Percentiles rank a stretch among this genome's conserved stretches.
Conservation (phyloP, 1,284 basidiomycete genomes). For the Sanghuangporus sanghuang region DNA sequence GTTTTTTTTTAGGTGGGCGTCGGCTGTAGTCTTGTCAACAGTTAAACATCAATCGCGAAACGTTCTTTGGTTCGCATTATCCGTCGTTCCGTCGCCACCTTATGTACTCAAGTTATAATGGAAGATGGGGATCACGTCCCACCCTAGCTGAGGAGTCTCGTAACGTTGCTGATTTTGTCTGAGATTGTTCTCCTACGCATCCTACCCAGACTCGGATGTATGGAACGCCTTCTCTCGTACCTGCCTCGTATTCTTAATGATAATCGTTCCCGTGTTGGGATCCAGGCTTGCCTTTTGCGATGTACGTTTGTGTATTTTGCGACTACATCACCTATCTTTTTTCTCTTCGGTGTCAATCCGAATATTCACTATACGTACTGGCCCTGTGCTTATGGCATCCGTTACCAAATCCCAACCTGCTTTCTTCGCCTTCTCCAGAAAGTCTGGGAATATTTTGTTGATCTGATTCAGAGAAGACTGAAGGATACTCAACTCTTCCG, state of each 20-base stretch:
- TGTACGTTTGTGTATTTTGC: neutral
- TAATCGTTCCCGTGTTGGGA: neutral
- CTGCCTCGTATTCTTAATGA: neutral
- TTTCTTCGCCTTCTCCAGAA: constrained; percentile 11
- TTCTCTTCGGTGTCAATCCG: neutral
- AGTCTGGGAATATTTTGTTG: neutral
- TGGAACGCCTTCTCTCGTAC: neutral
- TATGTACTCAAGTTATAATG: no score
- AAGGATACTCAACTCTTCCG: neutral
- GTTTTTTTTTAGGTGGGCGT: no score
- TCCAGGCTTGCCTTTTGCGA: neutral
- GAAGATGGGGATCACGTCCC: no score
- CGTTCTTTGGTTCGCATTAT: no score
- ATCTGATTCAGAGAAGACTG: neutral
- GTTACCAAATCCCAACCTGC: constrained; percentile 14
- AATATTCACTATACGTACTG: constrained; percentile 4
- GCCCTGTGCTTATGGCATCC: constrained; percentile 10
- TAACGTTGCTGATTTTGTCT: no score
- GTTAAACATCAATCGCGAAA: no score
- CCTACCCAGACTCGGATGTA: neutral
- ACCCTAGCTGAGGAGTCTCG: no score
- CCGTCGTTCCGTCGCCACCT: no score
- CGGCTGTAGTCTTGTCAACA: no score
- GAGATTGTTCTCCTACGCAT: neutral
- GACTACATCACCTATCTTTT: neutral